Percentiles rank a stretch among this genome's conserved stretches.
Evolutionary conservation across 2,329 filamentous ascomycete species (phyloP).

Genomic region (Aspergillus sergii): DNA sequence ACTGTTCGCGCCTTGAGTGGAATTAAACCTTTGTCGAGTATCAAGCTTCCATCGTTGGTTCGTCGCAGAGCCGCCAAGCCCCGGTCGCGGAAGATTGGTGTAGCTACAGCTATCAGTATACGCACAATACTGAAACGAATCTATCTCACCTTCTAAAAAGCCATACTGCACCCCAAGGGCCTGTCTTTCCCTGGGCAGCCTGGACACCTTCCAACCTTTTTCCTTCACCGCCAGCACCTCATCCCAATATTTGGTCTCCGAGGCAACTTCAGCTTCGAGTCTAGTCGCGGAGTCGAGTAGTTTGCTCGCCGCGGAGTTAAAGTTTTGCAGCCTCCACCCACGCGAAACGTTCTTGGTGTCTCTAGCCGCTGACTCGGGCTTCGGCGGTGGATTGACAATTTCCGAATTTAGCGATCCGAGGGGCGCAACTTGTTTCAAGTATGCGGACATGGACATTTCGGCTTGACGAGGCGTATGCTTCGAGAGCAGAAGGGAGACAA

Average conservation of each 20-base stretch:
- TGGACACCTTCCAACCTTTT: constrained; percentile 83
- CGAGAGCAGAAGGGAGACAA: constrained; percentile 80
- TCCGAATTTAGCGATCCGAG: constrained; percentile 74
- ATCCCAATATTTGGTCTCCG: constrained; percentile 86
- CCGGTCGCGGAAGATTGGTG: constrained; percentile 62
- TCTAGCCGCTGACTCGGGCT: constrained; percentile 57
- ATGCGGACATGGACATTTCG: constrained; percentile 68
- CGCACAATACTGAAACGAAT: background rate
- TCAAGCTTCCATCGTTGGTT: constrained; percentile 71
- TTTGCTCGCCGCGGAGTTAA: constrained; percentile 73
- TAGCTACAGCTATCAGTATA: constrained; percentile 43
- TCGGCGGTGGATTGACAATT: constrained; percentile 62
- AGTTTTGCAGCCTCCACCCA: constrained; percentile 78
- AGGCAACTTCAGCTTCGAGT: constrained; percentile 73
- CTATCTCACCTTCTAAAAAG: constrained; percentile 69
- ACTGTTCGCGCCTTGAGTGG: constrained; percentile 61
- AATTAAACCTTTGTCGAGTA: constrained; percentile 66
- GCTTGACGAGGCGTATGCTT: constrained; percentile 75
- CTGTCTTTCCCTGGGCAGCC: constrained; percentile 71
- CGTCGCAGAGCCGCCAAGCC: constrained; percentile 81
- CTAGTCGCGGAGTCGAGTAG: constrained; percentile 72
- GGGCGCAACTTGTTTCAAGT: constrained; percentile 70
- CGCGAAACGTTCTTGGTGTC: constrained; percentile 58
- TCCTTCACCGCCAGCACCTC: constrained; percentile 79
- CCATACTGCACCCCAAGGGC: constrained; percentile 86